Evolutionary conservation across 2,329 filamentous ascomycete species (phyloP), one percentile per base, ranked within the genome.

Genomic region (Ascochyta rabiei): DNA sequence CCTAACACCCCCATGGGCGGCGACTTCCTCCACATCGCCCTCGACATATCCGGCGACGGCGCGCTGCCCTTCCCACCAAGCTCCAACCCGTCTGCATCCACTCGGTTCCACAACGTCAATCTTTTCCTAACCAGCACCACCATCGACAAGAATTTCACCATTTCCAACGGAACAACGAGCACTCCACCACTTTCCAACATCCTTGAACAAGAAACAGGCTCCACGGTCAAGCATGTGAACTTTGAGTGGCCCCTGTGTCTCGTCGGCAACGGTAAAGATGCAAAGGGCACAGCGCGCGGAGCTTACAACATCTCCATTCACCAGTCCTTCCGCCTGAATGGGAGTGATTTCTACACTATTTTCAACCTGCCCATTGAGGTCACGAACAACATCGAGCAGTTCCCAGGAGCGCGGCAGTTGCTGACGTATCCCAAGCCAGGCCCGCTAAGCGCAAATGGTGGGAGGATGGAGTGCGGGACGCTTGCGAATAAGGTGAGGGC

Each of bases 181-280:
- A 73, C 67, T 47, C 82, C 81, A 7, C 86, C 82, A 38, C 72
- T 87, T 6, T 84, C 84, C 1, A 79, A 86, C 44, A 86, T 90
- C 49, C 82, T 90, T 77, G 70, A 75, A 24, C 84, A 87, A 58
- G 87, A 90, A 66, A 74, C 81, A 0, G 82, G 83, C 3, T 88
- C 86, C 66, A 90, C 88, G 0, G 88, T 90, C 38, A 90, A 90
- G 69, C 87, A 90, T 68, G 81, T 90, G 57, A 86, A 87, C 67
- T 90, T 88, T 86, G 77, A 83, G 18, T 90, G 87, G 87, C 88
- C 88, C 0, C 81, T 83, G 53, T 90, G 88, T 63, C 77, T 90
- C 0, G 84, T 86, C 2, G 87, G 87, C 16, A 77, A 86, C 44
- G 85, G 84, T 2, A 71, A 81, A 16, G 65, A 72, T 28, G 60